Conservation (phyloP, 2,329 filamentous ascomycete species). For the Talaromyces sp. region DNA sequence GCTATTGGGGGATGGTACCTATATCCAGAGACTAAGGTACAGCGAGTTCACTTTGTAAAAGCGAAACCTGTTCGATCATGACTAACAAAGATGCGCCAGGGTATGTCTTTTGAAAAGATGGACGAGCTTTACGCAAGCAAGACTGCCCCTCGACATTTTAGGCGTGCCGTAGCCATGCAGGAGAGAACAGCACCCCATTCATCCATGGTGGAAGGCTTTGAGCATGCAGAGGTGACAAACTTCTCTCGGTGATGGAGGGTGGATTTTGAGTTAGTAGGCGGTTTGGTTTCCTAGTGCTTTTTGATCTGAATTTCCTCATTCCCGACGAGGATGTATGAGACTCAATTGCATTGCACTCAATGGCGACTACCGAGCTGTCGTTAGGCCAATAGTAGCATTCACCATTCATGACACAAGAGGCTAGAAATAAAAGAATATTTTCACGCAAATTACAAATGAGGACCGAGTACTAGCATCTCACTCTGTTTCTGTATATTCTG, state of each 20-base stretch:
- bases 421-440: background rate
- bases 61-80: background rate
- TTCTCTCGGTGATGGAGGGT: background rate
- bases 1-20: conserved; percentile 6
- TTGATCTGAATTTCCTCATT: too few species aligned
- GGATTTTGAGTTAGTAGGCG: background rate
- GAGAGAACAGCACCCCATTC: background rate
- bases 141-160: conserved; percentile 2
- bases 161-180: background rate
- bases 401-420: background rate
- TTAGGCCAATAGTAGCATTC: background rate
- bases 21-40: conserved; percentile 5
- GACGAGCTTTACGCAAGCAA: conserved; percentile 7
- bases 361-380: background rate
- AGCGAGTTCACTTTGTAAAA: background rate
- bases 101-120: conserved; percentile 5
- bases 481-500: background rate
- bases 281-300: background rate
- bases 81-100: background rate
- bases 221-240: background rate
- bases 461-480: background rate
- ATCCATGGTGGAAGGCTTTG: background rate
- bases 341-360: background rate
- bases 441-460: background rate
- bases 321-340: too few species aligned